A percentile compares a stretch with the other conserved stretches of the same genome.
Conservation (phyloP, 352 stramenopile species). For the Lagenidium sp. region DNA sequence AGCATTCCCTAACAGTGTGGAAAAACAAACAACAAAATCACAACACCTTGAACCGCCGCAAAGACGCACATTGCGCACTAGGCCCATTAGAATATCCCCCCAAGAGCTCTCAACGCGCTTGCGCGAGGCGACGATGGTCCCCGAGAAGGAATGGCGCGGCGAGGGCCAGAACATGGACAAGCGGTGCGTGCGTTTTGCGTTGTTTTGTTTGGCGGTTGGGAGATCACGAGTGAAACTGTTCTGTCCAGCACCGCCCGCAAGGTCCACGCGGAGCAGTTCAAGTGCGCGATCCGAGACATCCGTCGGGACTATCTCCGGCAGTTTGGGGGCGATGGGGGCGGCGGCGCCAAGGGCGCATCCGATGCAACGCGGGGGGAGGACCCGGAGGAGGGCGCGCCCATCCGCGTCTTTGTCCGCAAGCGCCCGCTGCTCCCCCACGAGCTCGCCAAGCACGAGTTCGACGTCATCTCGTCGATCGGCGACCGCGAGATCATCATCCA, state of each 20-base stretch:
- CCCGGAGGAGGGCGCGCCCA: conserved; percentile 21
- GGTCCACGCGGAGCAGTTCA: conserved; percentile 44
- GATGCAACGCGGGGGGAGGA: too few relatives aligned
- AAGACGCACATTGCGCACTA: too few relatives aligned
- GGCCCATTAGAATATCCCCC: too few relatives aligned
- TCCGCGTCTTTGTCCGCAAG: conserved; percentile 83
- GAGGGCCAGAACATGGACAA: conserved; percentile 72
- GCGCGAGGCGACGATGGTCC: too few relatives aligned
- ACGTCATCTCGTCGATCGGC: conserved; percentile 69
- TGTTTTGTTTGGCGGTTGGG: too few relatives aligned
- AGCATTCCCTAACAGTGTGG: too few relatives aligned
- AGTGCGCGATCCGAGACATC: conserved; percentile 34
- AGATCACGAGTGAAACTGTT: too few relatives aligned
- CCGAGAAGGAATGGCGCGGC: conserved; percentile 46
- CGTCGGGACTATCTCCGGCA: conserved; percentile 27
- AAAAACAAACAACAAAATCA: too few relatives aligned
- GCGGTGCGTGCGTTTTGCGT: conserved; percentile 37
- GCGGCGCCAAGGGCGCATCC: too few relatives aligned
- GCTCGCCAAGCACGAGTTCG: conserved; percentile 77
- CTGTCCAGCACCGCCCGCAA: conserved; percentile 47
- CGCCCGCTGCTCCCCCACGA: conserved; percentile 84
- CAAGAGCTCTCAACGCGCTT: too few relatives aligned
- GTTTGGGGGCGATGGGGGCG: conserved; percentile 1
- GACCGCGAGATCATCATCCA: conserved; percentile 69
- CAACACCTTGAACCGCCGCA: too few relatives aligned